These are phyloP conservation scores for Chenopodium suecicum DNA, from an alignment of 148 eudicot genomes.

Conservation along the genomic window DNA sequence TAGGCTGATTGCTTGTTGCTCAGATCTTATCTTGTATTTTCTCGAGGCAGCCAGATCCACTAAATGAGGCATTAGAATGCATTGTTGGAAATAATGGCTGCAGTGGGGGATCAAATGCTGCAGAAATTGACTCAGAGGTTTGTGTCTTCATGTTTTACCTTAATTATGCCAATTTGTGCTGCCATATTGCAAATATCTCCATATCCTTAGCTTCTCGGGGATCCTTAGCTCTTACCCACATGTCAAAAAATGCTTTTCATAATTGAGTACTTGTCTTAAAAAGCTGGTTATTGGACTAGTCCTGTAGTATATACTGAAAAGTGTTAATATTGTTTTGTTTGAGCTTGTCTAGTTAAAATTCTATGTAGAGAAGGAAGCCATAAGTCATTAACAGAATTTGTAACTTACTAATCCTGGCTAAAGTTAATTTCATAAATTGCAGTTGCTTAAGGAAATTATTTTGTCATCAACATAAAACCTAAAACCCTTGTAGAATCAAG, in stretches of 20 bases:
- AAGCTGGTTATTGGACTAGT: neutral
- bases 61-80: conserved; percentile 75
- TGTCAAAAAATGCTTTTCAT: neutral
- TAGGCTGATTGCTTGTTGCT: neutral
- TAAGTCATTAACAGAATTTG: neutral
- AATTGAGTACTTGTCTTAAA: neutral
- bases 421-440: neutral
- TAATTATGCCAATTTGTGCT: neutral
- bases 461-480: neutral
- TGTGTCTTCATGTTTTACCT: conserved; percentile 4
- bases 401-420: neutral
- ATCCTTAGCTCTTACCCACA: too few species aligned
- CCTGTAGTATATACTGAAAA: neutral
- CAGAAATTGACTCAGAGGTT: conserved; percentile 72
- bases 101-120: conserved; percentile 56
- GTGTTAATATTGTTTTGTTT: neutral
- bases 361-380: neutral
- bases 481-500: neutral
- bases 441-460: neutral
- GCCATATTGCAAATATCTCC: neutral
- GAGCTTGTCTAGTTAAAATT: neutral
- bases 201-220: neutral
- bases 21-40: conserved; percentile 14
- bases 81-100: conserved; percentile 59
- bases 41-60: conserved; percentile 77